Evolutionary conservation across 2,329 filamentous ascomycete species (phyloP).

Genomic region (Calcarisporium arbuscula): DNA sequence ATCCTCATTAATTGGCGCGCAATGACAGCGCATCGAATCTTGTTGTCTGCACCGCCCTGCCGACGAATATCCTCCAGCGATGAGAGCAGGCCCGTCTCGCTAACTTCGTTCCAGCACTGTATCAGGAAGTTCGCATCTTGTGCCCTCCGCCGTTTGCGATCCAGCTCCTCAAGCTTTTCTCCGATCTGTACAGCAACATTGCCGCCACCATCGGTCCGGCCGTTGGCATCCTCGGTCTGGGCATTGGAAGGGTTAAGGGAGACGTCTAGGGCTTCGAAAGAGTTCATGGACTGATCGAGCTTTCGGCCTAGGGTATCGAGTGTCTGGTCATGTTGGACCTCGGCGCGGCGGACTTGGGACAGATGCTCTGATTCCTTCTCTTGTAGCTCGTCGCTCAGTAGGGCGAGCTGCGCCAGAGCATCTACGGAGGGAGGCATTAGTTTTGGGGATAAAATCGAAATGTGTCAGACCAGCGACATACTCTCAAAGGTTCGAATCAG

Average conservation of each 20-base stretch:
- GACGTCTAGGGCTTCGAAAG: conserved; percentile 84
- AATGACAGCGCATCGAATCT: conserved; percentile 89
- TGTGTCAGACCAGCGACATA: too few relatives aligned
- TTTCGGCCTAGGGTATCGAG: conserved; percentile 82
- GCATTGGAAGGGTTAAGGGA: conserved; percentile 61
- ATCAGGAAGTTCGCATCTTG: conserved; percentile 93
- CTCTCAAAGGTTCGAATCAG: conserved; percentile 92
- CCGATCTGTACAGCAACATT: conserved; percentile 93
- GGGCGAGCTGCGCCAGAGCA: conserved; percentile 61
- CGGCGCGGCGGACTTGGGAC: conserved; percentile 83
- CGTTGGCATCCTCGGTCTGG: conserved; percentile 25
- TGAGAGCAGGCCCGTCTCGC: conserved; percentile 78
- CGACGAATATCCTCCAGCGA: conserved; percentile 84
- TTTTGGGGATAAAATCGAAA: too few relatives aligned
- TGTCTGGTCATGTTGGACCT: conserved; percentile 86
- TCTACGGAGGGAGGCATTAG: conserved; percentile 29
- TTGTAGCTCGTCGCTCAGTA: conserved; percentile 77
- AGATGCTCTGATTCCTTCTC: conserved; percentile 85
- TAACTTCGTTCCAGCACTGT: conserved; percentile 94
- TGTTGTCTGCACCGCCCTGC: conserved; percentile 81
- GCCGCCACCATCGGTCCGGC: conserved; percentile 49
- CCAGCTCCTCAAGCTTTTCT: conserved; percentile 86
- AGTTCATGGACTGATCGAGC: conserved; percentile 84
- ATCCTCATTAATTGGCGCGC: conserved; percentile 90
- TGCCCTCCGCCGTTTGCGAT: conserved; percentile 82